These are phyloP conservation scores for Starmerella powellii DNA, from an alignment of 805 yeast species.

Conservation along the genomic window DNA sequence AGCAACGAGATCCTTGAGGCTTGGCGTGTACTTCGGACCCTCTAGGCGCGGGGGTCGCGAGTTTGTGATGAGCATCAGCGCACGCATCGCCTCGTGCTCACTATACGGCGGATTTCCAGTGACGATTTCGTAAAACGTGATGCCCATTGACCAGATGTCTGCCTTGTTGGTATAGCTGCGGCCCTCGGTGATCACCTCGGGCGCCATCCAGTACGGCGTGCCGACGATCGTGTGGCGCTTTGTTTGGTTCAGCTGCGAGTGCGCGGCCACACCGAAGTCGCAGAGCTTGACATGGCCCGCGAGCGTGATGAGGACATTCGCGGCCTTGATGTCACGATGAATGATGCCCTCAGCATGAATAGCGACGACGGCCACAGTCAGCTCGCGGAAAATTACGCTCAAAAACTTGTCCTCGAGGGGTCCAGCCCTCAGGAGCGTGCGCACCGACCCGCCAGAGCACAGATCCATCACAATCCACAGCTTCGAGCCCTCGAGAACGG, in stretches of 20 bases:
- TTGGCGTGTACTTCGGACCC: slow-evolving; percentile 67
- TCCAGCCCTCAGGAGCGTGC: slow-evolving; percentile 79
- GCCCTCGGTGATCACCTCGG: slow-evolving; percentile 37
- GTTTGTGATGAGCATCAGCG: slow-evolving; percentile 85
- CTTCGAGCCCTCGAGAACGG: slow-evolving; percentile 75
- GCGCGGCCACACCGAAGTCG: slow-evolving; percentile 98
- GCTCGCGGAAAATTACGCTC: slow-evolving; percentile 74
- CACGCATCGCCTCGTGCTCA: slow-evolving; percentile 87
- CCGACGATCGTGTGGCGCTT: slow-evolving; percentile 88
- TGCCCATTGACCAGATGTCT: slow-evolving; percentile 95
- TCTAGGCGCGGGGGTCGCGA: slow-evolving; percentile 91
- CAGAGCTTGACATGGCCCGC: slow-evolving; percentile 86
- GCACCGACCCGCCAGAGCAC: slow-evolving; percentile 90
- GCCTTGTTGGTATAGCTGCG: slow-evolving; percentile 53
- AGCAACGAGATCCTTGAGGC: slow-evolving; percentile 78
- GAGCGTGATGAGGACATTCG: slow-evolving; percentile 77
- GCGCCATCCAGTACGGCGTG: slow-evolving; percentile 49
- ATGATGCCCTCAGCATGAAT: slow-evolving; percentile 86
- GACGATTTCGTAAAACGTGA: slow-evolving; percentile 84
- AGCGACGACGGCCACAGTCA: slow-evolving; percentile 60
- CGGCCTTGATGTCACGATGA: slow-evolving; percentile 94
- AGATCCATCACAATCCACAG: slow-evolving; percentile 96
- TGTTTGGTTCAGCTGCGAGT: slow-evolving; percentile 51
- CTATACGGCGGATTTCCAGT: slow-evolving; percentile 97
- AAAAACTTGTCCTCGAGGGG: slow-evolving; percentile 72